Evolutionary conservation across 768 basidiomycete species (phyloP).

Genomic region (Mycena rebaudengoi): DNA sequence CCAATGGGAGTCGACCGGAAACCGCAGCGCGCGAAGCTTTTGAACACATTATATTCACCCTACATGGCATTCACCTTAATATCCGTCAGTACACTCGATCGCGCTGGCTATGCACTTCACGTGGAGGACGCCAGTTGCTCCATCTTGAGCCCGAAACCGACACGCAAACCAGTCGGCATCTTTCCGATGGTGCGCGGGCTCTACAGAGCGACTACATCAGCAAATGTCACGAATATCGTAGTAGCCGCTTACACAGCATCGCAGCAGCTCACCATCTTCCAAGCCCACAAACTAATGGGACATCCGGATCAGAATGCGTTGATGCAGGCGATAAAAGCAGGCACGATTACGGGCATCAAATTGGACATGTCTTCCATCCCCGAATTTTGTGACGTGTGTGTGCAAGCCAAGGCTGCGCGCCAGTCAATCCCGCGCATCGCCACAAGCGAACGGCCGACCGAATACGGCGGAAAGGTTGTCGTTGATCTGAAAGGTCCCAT

Average conservation of each 20-base stretch:
- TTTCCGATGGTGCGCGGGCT: neutral
- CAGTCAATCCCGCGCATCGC: neutral
- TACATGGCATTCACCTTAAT: slow-evolving; percentile 36
- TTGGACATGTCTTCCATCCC: neutral
- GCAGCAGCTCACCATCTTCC: neutral
- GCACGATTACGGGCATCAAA: neutral
- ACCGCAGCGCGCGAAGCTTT: slow-evolving; percentile 28
- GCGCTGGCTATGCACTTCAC: slow-evolving; percentile 20
- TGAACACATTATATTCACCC: slow-evolving; percentile 36
- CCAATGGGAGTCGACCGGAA: slow-evolving; percentile 32
- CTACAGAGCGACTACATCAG: neutral
- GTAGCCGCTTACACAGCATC: neutral
- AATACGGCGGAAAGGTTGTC: no score
- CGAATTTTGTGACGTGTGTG: neutral
- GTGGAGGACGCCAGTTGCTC: slow-evolving; percentile 20
- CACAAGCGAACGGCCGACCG: no score
- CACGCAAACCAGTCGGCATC: neutral
- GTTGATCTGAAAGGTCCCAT: no score
- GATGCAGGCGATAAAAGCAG: neutral
- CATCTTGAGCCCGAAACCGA: slow-evolving; percentile 20
- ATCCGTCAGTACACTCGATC: slow-evolving; percentile 34
- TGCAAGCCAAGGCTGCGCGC: neutral
- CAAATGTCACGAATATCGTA: neutral
- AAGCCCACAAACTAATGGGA: neutral
- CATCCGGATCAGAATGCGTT: neutral